Conservation (phyloP, 2,329 filamentous ascomycete species). For the Botryotinia narcissicola region DNA sequence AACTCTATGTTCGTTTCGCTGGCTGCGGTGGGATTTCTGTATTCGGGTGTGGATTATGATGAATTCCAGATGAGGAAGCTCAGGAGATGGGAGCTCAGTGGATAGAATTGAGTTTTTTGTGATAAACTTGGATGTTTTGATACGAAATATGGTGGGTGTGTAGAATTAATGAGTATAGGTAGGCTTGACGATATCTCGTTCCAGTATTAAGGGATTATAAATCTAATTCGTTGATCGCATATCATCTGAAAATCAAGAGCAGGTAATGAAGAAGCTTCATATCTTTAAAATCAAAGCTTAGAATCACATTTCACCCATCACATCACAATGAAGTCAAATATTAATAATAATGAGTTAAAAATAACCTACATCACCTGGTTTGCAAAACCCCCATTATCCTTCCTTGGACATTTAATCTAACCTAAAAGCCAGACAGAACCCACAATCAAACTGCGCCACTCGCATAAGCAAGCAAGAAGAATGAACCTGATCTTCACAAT, state of each 20-base stretch:
- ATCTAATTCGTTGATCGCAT: accelerated
- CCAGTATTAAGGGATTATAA: too few relatives aligned
- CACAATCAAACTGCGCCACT: not conserved
- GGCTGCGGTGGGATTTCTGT: too few relatives aligned
- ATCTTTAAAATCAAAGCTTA: not conserved
- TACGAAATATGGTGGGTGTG: not conserved
- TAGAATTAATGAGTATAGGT: too few relatives aligned
- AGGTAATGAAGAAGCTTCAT: not conserved
- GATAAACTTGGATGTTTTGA: too few relatives aligned
- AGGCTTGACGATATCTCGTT: too few relatives aligned
- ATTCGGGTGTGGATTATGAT: too few relatives aligned
- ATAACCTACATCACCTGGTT: not conserved
- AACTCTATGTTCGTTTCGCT: too few relatives aligned
- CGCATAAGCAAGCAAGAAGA: not conserved
- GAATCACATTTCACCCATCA: not conserved
- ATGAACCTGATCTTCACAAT: not conserved
- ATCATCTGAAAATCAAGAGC: not conserved
- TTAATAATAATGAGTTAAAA: not conserved
- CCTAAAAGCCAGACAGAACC: not conserved
- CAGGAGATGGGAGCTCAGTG: not conserved
- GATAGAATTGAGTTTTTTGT: too few relatives aligned
- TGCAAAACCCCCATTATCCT: not conserved
- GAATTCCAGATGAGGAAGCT: not conserved
- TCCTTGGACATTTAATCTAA: not conserved
- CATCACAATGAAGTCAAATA: not conserved